Evolutionary conservation across 306 rosid species (phyloP), one percentile per base, ranked within the genome.

Genomic region (Cucumis cinereus): DNA sequence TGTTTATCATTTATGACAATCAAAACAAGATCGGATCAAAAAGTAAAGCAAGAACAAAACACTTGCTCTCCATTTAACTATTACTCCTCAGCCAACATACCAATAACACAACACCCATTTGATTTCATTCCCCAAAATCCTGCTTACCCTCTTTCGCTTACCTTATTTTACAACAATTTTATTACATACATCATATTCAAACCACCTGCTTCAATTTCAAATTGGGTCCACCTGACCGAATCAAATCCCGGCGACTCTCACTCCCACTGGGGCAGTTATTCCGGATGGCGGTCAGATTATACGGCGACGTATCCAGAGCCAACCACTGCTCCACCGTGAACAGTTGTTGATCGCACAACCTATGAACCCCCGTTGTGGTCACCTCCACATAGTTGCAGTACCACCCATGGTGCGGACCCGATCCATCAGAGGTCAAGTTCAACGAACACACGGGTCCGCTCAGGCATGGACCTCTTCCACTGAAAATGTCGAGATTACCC

Each of bases 291-390:
- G 88, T 83, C 7, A 93, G 88, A 77, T 83, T 77, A 26, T 91
- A 87, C 2, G 98, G 98, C 62, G 84, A 61, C 45, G 93, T 54
- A 24, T 93, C 98, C 3, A 23, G 73, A 6, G 97, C 93, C 4
- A 93, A 88, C 98, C 98, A 93, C 83, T 93, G 96, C 76, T 93
- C 98, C 14, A 93, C 74, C 14, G 78, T 69, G 77, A 87, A 91
- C 69, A 22, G 77, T 52, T 74, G 49, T 80, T 93, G 91, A 0
- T 56, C 4, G 79, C 98, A 93, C 1, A 75, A 0, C 0, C 1
- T 4, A 84, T 91, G 97, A 72, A 84, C 82, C 45, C 94, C 96
- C 0, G 96, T 90, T 23, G 86, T 33, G 11, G 91, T 85, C 7
- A 93, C 89, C 87, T 93, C 93, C 2, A 90, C 85, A 83, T 93